phyloP scores from a whole-genome alignment of 176 grass and related monocot species.

The Elymus sibiricus region DNA sequence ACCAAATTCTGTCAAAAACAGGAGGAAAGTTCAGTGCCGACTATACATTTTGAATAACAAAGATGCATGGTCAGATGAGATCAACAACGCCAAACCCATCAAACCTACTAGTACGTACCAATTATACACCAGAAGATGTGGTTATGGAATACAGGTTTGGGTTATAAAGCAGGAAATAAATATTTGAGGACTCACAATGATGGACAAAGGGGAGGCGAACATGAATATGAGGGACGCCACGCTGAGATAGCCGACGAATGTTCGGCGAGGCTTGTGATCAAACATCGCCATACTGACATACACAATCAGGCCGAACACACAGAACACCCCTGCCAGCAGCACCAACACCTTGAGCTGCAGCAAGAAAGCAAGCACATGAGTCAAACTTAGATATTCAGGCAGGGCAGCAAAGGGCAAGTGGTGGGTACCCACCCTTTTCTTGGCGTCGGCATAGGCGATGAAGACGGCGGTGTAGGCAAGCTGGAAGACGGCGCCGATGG shows the following conservation, averaged over 20 bases:
- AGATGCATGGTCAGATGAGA: not conserved
- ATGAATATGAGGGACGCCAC: conserved; percentile 88
- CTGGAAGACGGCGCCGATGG: conserved; percentile 82
- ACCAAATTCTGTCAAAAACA: conserved; percentile 68
- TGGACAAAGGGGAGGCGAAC: conserved; percentile 88
- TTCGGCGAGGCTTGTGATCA: conserved; percentile 60
- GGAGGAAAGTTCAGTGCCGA: not conserved
- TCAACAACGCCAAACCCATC: not conserved
- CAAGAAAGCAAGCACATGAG: not conserved
- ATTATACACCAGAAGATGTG: not conserved
- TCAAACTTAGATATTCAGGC: not conserved
- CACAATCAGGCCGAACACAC: conserved; percentile 49
- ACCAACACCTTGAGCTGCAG: conserved; percentile 69
- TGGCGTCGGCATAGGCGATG: conserved; percentile 56
- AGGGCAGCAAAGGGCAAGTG: not conserved
- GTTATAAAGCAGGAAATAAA: not conserved
- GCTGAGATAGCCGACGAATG: conserved; percentile 80
- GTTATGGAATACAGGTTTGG: not conserved
- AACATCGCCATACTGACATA: conserved; percentile 60
- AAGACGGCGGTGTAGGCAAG: conserved; percentile 69
- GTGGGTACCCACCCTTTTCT: conserved; percentile 39
- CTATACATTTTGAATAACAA: not conserved
- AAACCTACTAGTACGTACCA: not conserved
- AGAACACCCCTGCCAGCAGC: conserved; percentile 48
- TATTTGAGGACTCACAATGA: conserved; percentile 57